Evolutionary conservation across 192 early-diverging fungal genomes (phyloP).

Genomic region (Pilobolus umbonatus): DNA sequence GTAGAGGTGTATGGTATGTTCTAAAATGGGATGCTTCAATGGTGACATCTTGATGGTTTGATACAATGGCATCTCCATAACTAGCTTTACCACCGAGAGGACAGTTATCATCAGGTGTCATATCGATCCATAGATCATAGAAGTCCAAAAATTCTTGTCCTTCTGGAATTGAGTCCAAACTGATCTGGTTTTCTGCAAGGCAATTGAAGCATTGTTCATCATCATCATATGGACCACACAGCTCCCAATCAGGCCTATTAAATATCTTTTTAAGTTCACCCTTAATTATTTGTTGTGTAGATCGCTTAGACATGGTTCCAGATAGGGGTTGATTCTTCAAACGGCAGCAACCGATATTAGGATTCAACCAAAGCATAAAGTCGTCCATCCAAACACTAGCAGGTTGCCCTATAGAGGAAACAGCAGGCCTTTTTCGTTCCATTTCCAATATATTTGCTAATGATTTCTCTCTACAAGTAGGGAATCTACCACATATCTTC

Average conservation of each 20-base stretch:
- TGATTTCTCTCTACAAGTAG: slow-evolving; percentile 44
- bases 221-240: slow-evolving; percentile 49
- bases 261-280: background rate
- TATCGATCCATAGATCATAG: slow-evolving; percentile 46
- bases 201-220: slow-evolving; percentile 46
- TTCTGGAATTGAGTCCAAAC: slow-evolving; percentile 52
- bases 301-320: background rate
- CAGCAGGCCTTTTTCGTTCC: slow-evolving; percentile 54
- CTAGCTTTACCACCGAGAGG: slow-evolving; percentile 61
- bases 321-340: slow-evolving; percentile 39
- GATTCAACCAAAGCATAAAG: slow-evolving; percentile 61
- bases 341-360: slow-evolving; percentile 52
- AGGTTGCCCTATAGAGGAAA: slow-evolving; percentile 59
- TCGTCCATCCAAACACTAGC: slow-evolving; percentile 62
- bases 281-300: no score
- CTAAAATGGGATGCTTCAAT: slow-evolving; percentile 58
- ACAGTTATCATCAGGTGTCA: slow-evolving; percentile 47
- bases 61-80: slow-evolving; percentile 55
- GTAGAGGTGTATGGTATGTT: slow-evolving; percentile 54
- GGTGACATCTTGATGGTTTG: slow-evolving; percentile 25
- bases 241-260: slow-evolving; percentile 23
- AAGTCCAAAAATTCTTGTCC: slow-evolving; percentile 52
- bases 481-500: slow-evolving; percentile 55
- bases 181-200: slow-evolving; percentile 48
- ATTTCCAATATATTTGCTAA: slow-evolving; percentile 59